Base-by-base conservation (phyloP, 2,329 filamentous ascomycete genomes). In the Pseudocercospora vitis region DNA sequence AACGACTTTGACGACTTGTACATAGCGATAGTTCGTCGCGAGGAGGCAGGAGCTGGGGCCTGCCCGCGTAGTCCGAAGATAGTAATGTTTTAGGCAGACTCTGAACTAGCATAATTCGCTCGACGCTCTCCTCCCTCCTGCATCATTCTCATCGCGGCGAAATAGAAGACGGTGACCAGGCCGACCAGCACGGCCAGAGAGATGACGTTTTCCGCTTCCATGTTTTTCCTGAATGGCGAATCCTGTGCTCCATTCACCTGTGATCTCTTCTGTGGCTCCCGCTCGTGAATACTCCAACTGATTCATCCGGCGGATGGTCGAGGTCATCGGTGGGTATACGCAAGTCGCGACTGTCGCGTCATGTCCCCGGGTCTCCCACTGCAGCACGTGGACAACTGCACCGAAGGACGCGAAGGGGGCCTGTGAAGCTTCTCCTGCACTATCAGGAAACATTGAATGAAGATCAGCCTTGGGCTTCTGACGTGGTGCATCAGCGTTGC, bases 161-260 rank as follows among this genome's bases (percentile, higher is more conserved):
- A 51, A 49, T 57, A 59, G 51, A 61, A 61, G 48, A 59, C 56
- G 3, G 55, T 53, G 31, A 63, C 50, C 3, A 61, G 44, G 1
- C 48, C 58, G 37, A 58, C 18, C 52, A 8, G 59, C 32, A 12
- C 39, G 4, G 59, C 39, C 40, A 45, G 24, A 12, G 40, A 45
- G 40, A 45, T 8, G 24, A 45, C 40, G 19, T 11, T 40, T 19
- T 40, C 35, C 18, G 35, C 19, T 40, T 40, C 35, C 35, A 40
- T 40, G 18, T n/a, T 18, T 35, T 18, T 8, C n/a, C 12, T 19
- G 35, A 40, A 19, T 40, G 16, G 18, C n/a, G 35, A 29, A 29
- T 29, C 26, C 6, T 11, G 35, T 40, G 2, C 11, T 24, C 19
- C 12, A 11, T 42, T 24, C 18, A n/a, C n/a, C n/a, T n/a, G n/a